Base-by-base conservation (phyloP, 495 filamentous ascomycete genomes). In the Penicillium argentinense region DNA sequence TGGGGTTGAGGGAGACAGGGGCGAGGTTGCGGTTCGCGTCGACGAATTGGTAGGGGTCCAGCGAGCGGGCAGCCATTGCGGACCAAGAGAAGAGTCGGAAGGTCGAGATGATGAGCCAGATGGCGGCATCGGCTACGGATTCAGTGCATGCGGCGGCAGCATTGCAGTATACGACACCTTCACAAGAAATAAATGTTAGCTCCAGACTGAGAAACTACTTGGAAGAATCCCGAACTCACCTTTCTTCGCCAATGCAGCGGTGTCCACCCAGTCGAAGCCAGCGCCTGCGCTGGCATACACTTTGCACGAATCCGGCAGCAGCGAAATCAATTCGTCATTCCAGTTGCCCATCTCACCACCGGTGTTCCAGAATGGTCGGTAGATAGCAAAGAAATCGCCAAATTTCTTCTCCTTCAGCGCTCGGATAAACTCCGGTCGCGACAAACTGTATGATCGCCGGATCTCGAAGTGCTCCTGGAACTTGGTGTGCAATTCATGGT, bases 211-310 rank as follows among this genome's bases (percentile, higher is more conserved):
- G 26, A 13, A 8, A 5, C 2, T 9, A 4, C 4, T 12, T 27
- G 9, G 13, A 8, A 5, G 25, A 5, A 13, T n/a, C 22, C 21
- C 8, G 25, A 23, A 32, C 76, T 45, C 71, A 88, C 86, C 86
- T 57, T 69, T 73, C 59, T 84, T 76, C 5, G 81, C 87, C 49
- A 90, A 60, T n/a, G 77, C 53, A 58, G 79, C 73, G 16, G 80
- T 83, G 58, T 91, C 83, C 24, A 81, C 86, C 85, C 87, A 89
- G 62, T 90, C 86, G 53, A 83, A 89, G 3, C 85, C 86, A 11
- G 87, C 83, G 9, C 86, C 87, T 3, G 87, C 85, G 50, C 79
- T 83, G 12, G 86, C 84, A 64, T 82, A 87, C 2, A 89, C 77
- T 58, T 75, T 81, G 49, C 86, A 82, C 4, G 75, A 78, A 18